A percentile compares a stretch with the other conserved stretches of the same genome.
Conservation (phyloP, 1,284 basidiomycete genomes). For the Exsudoporus floridanus region DNA sequence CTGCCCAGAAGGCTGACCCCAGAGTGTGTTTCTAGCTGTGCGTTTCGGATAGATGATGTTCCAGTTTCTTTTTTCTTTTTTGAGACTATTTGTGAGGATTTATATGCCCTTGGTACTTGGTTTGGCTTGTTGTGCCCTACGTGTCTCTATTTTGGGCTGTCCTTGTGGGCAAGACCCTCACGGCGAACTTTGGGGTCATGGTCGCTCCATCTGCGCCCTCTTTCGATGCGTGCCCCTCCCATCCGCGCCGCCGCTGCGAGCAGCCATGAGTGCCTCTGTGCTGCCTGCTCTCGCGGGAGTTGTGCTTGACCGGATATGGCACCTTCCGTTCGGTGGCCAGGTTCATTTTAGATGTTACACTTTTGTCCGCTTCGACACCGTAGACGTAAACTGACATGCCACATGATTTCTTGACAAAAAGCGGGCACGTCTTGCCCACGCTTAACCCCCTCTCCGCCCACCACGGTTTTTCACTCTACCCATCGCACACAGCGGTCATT, state of each 20-base stretch:
- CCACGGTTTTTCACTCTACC: neutral
- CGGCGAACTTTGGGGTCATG: slow-evolving; percentile 9
- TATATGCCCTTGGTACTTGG: slow-evolving; percentile 1
- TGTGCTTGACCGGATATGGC: slow-evolving; percentile 11
- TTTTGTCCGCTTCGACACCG: slow-evolving; percentile 11
- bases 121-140: slow-evolving; percentile 1
- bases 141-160: slow-evolving; percentile 8
- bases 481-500: neutral
- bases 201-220: slow-evolving; percentile 19
- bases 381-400: slow-evolving; percentile 29
- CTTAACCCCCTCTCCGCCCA: neutral
- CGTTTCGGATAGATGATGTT: slow-evolving; percentile 9
- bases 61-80: slow-evolving; percentile 1
- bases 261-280: slow-evolving; percentile 5
- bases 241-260: slow-evolving; percentile 5
- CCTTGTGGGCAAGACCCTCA: slow-evolving; percentile 1
- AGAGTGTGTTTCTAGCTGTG: slow-evolving; percentile 10
- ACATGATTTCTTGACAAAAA: slow-evolving; percentile 22
- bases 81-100: neutral
- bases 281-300: slow-evolving; percentile 2
- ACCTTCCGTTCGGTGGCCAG: slow-evolving; percentile 5
- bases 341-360: slow-evolving; percentile 13
- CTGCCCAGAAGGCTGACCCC: slow-evolving; percentile 15
- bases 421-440: slow-evolving; percentile 21
- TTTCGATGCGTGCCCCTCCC: slow-evolving; percentile 4